Base-by-base conservation (phyloP, 345 rosid genomes). In the Ceriops tagal region DNA sequence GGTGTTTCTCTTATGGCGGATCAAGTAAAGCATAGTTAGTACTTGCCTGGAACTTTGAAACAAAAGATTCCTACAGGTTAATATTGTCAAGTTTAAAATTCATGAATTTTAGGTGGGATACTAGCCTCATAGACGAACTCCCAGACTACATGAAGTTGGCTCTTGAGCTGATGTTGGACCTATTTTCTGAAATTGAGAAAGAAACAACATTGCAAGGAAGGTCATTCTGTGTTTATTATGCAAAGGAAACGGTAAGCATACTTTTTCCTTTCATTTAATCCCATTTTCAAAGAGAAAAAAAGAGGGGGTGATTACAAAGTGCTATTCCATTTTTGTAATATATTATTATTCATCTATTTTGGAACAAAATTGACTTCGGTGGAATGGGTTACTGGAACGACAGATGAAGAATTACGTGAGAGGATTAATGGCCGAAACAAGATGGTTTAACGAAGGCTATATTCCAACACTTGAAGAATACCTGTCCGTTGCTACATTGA, bases 381-480 rank as follows among this genome's bases (percentile, higher is more conserved):
- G 19, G 5, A 13, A 43, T 43, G 49, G 49, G 49, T 43, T 43
- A 9, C 16, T 43, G 49, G 49, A 43, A 43, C 13, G 1, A 3
- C 70, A 76, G 79, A 60, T 76, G 68, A 66, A 66, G 31, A 22
- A 24, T 2, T 43, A 34, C 11, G 75, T 49, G 5, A 22, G 37
- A 30, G 58, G 61, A 0, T 72, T 58, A 39, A 16, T 46, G 2
- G 34, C 10, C 2, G 75, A 65, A 65, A 24, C 69, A 46, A 65
- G 47, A 58, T 72, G 70, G 70, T 32, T 35, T 1, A 61, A 47
- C 20, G 64, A 65, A 30, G 37, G 6, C 13, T 22, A 58, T 49
- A 53, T 72, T 27, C 70, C 70, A 58, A 72, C 43, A 8, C 11
- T 46, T 6, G 75, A 72, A 27, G 75, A 65, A 47, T 49, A 71